Percentiles rank a stretch among this genome's conserved stretches.
phyloP scores from a whole-genome alignment of 768 basidiomycete genomes.

The Pluteus cervinus region DNA sequence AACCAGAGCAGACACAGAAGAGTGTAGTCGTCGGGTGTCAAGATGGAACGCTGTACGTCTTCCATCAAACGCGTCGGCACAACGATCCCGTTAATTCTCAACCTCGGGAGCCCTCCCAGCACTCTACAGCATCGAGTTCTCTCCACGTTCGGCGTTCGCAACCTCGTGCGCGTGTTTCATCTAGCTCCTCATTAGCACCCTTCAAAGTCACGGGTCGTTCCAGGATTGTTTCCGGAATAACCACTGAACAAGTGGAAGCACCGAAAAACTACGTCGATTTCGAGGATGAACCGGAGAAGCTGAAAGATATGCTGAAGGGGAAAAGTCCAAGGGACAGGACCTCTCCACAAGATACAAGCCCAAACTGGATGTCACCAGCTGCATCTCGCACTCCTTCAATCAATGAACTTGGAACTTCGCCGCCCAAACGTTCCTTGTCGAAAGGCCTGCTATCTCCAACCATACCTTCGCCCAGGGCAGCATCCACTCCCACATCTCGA shows the following conservation, averaged over 20 bases:
- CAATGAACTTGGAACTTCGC: constrained; percentile 14
- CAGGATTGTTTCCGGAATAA: constrained; percentile 67
- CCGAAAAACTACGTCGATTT: constrained; percentile 77
- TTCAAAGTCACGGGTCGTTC: constrained; percentile 53
- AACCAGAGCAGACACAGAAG: too few species aligned
- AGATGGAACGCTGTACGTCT: constrained; percentile 39
- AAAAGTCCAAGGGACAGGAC: constrained; percentile 35
- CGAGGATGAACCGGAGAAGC: constrained; percentile 71
- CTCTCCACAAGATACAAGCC: constrained; percentile 15
- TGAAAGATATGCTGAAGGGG: constrained; percentile 68
- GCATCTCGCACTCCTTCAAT: constrained; percentile 20
- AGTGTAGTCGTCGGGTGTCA: constrained; percentile 34
- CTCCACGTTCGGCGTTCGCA: constrained; percentile 14
- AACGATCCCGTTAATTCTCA: constrained; percentile 10
- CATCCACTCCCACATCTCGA: constrained; percentile 35
- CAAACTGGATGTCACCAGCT: constrained; percentile 12
- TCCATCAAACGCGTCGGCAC: constrained; percentile 17
- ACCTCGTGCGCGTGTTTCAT: constrained; percentile 24
- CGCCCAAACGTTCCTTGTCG: too few species aligned
- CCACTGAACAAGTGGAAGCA: constrained; percentile 65
- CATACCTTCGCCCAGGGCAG: constrained; percentile 29
- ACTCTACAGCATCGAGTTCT: constrained; percentile 9
- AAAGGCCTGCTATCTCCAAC: constrained; percentile 43
- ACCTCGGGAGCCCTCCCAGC: constrained; percentile 5
- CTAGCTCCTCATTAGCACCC: constrained; percentile 37